phyloP scores from a whole-genome alignment of 163 green algal genomes.

The Scenedesmus sp. region DNA sequence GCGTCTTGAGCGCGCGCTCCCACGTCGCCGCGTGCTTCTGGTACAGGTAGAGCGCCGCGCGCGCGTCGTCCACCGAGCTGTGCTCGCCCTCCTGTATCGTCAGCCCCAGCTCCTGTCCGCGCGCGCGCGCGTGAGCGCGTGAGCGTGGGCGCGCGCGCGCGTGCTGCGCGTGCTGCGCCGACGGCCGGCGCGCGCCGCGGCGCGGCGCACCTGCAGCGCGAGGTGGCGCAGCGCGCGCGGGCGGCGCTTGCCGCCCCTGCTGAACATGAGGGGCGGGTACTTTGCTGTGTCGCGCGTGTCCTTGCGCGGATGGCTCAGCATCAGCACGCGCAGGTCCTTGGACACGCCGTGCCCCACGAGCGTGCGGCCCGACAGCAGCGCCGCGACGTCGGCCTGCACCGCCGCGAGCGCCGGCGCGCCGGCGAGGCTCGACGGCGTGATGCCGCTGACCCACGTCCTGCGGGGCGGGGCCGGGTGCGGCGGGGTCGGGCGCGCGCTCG shows the following conservation, averaged over 20 bases:
- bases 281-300: conserved; percentile 78
- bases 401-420: conserved; percentile 48
- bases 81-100: conserved; percentile 88
- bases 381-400: conserved; percentile 33
- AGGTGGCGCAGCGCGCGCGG: conserved; percentile 72
- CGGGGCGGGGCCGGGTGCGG: too few species aligned
- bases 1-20: conserved; percentile 35
- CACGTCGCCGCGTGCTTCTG: conserved; percentile 68
- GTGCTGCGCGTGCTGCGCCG: too few species aligned
- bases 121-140: background rate
- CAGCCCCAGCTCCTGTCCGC: conserved; percentile 74
- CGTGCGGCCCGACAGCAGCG: conserved; percentile 66
- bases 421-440: conserved; percentile 48
- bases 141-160: too few species aligned
- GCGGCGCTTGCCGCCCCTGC: conserved; percentile 45
- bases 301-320: conserved; percentile 73
- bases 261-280: conserved; percentile 82
- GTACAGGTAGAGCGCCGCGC: conserved; percentile 92
- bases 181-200: too few species aligned
- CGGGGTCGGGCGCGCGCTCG: too few species aligned
- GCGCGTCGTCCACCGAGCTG: conserved; percentile 88
- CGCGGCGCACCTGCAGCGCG: conserved; percentile 47
- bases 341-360: conserved; percentile 85
- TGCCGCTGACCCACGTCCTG: conserved; percentile 59
- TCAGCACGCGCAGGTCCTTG: conserved; percentile 85